Evolutionary conservation across 2,329 filamentous ascomycete species (phyloP), one percentile per base, ranked within the genome.

Genomic region (Beauveria brongniartii): DNA sequence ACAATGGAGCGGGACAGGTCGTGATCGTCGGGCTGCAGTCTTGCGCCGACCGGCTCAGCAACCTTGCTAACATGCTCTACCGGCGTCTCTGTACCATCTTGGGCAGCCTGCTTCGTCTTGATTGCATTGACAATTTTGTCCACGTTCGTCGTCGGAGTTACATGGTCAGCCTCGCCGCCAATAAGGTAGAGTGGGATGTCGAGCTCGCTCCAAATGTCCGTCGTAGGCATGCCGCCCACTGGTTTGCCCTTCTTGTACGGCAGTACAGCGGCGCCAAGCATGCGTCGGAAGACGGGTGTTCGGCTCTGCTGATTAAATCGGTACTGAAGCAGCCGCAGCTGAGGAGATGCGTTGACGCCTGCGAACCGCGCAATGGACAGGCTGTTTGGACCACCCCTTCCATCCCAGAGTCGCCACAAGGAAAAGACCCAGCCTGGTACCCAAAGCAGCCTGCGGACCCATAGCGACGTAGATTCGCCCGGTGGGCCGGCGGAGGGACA

Each of bases 231-330:
- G 1, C 90, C 90, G 3, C 86, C 85, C 9, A 71, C 69, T 0
- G 83, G 73, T 28, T 78, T 71, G 1, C 81, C 83, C 8, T 78
- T 69, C 3, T 78, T 71, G 62, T 87, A 88, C 0, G 72, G 74
- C 0, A 90, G 88, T 26, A 94, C 77, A 55, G 81, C 80, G 0
- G 92, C 91, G 72, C 81, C 85, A 0, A 87, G 86, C 85, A 96
- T 92, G 44, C 91, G 85, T 65, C 89, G 84, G 82, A 90, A 96
- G 0, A 94, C 90, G 0, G 88, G 81, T 0, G 92, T 94, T 65
- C 82, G 85, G 64, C 91, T 96, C 71, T 96, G 91, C 62, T 82
- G 81, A 71, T 97, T 97, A 75, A 87, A 93, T 3, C 82, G 82
- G 61, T 88, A 73, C 71, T 93, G 90, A 41, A 91, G 77, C 61